phyloP scores from a whole-genome alignment of 805 yeast species.

The Ogataea nonfermentans region DNA sequence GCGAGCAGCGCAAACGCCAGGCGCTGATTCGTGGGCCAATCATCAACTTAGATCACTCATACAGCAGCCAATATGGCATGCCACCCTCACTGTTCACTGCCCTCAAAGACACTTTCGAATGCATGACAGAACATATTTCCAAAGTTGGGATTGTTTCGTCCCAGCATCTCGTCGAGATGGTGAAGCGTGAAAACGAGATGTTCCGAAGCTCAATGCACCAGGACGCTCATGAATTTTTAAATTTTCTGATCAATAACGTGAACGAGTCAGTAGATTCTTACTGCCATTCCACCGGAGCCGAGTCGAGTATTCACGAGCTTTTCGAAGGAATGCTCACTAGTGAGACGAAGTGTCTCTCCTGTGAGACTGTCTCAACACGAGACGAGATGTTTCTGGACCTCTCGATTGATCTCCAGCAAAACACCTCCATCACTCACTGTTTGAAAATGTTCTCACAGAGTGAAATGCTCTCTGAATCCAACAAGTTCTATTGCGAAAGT shows the following conservation, averaged over 20 bases:
- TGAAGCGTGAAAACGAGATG: slow-evolving; percentile 79
- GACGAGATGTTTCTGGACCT: slow-evolving; percentile 87
- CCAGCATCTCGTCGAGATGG: slow-evolving; percentile 61
- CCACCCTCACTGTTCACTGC: slow-evolving; percentile 56
- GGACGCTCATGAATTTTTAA: slow-evolving; percentile 96
- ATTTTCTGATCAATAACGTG: slow-evolving; percentile 70
- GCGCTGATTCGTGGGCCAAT: slow-evolving; percentile 83
- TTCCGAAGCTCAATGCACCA: slow-evolving; percentile 94
- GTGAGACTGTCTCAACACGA: slow-evolving; percentile 77
- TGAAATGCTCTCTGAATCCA: slow-evolving; percentile 81
- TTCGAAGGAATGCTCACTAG: slow-evolving; percentile 86
- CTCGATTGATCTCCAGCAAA: slow-evolving; percentile 76
- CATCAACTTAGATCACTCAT: slow-evolving; percentile 70
- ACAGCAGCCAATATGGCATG: slow-evolving; percentile 50
- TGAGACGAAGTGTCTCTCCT: slow-evolving; percentile 85
- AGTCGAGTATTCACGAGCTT: slow-evolving; percentile 49
- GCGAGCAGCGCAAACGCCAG: slow-evolving; percentile 74
- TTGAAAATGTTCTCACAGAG: slow-evolving; percentile 78
- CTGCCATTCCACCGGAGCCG: slow-evolving; percentile 14
- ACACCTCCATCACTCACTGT: slow-evolving; percentile 73
- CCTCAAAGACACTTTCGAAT: slow-evolving; percentile 81
- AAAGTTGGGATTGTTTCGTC: slow-evolving; percentile 87
- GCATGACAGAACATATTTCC: slow-evolving; percentile 68
- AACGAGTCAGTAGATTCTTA: slow-evolving; percentile 50
- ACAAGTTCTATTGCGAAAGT: slow-evolving; percentile 89